Percentiles rank a stretch among this genome's conserved stretches.
phyloP scores from a whole-genome alignment of 768 basidiomycete genomes.

The Hysterangium stoloniferum region DNA sequence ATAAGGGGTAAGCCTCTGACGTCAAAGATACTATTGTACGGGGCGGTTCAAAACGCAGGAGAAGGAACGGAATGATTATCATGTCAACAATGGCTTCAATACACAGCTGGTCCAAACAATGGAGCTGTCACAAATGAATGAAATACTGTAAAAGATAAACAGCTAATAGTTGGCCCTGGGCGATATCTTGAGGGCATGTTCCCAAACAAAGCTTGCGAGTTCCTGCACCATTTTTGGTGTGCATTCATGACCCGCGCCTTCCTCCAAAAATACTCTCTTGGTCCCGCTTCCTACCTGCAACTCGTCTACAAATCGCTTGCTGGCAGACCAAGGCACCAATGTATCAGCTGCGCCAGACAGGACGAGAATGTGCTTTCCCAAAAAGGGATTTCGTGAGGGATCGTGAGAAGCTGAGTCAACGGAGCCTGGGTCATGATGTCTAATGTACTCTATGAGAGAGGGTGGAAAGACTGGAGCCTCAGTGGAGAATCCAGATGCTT shows the following conservation, averaged over 20 bases:
- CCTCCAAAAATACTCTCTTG: conserved; percentile 48
- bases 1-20: too few species aligned
- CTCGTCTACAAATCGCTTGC: conserved; percentile 45
- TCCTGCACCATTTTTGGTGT: conserved; percentile 52
- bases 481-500: conserved; percentile 32
- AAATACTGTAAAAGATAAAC: too few species aligned
- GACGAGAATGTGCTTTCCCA: conserved; percentile 66
- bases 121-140: too few species aligned
- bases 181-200: too few species aligned
- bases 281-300: conserved; percentile 50
- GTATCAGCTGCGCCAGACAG: conserved; percentile 58
- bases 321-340: conserved; percentile 59
- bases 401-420: conserved; percentile 34
- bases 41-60: too few species aligned
- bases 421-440: conserved; percentile 36
- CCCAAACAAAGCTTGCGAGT: conserved; percentile 21
- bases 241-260: conserved; percentile 54
- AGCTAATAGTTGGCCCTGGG: too few species aligned
- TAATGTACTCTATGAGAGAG: conserved; percentile 41
- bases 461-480: conserved; percentile 51
- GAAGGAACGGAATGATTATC: too few species aligned
- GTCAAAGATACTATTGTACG: too few species aligned
- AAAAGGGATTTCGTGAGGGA: conserved; percentile 44
- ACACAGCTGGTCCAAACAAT: too few species aligned
- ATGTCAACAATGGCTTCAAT: too few species aligned